Percentiles rank a stretch among this genome's conserved stretches.
phyloP scores from a whole-genome alignment of 1,284 basidiomycete species.

The Omphalotus olearius region DNA sequence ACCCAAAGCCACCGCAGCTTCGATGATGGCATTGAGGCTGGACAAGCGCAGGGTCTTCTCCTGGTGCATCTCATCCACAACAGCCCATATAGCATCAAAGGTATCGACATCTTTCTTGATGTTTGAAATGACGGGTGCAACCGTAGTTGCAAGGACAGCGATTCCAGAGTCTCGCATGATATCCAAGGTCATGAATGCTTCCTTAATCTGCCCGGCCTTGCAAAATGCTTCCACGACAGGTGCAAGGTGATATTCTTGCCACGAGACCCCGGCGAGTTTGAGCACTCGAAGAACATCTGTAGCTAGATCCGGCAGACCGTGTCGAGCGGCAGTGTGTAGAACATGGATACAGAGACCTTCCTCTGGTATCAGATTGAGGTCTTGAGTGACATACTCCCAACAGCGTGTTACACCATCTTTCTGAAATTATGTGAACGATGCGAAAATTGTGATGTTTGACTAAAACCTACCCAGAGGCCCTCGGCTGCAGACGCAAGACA shows the following conservation, averaged over 20 bases:
- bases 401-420: conserved; percentile 57
- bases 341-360: conserved; percentile 72
- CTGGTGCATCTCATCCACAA: conserved; percentile 57
- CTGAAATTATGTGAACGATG: conserved; percentile 33
- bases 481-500: conserved; percentile 57
- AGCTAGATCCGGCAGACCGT: conserved; percentile 67
- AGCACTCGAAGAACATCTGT: conserved; percentile 57
- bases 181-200: conserved; percentile 52
- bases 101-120: conserved; percentile 46
- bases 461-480: conserved; percentile 55
- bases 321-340: conserved; percentile 68
- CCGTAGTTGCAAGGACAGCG: conserved; percentile 41
- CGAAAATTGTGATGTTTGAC: background rate
- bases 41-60: conserved; percentile 50
- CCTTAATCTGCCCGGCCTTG: conserved; percentile 44
- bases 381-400: conserved; percentile 60
- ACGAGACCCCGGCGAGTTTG: conserved; percentile 38
- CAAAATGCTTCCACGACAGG: conserved; percentile 65
- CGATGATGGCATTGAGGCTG: conserved; percentile 63
- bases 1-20: conserved; percentile 54
- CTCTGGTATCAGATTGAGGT: conserved; percentile 55
- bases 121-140: conserved; percentile 45
- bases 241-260: conserved; percentile 69
- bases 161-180: conserved; percentile 52
- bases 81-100: conserved; percentile 63